A percentile compares a stretch with the other conserved stretches of the same genome.
These are phyloP conservation scores for Phytophthora citricola DNA, from an alignment of 352 stramenopile genomes.

Conservation along the genomic window DNA sequence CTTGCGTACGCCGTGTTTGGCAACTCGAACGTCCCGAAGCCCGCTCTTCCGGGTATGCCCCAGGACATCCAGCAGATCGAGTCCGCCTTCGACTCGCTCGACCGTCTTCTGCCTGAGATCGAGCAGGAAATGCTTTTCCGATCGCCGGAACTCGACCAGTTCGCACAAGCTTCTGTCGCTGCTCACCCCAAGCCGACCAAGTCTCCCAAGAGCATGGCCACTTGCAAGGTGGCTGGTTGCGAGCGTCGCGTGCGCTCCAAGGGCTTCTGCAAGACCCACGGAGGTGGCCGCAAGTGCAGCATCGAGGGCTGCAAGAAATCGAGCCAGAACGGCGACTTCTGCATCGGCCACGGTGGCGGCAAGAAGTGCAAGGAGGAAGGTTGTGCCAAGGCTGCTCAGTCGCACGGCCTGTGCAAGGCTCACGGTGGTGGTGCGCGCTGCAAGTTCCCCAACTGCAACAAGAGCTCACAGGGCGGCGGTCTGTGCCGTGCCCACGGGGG, in stretches of 20 bases:
- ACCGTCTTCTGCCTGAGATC: slow-evolving; percentile 72
- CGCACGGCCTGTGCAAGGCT: slow-evolving; percentile 84
- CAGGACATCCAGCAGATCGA: slow-evolving; percentile 75
- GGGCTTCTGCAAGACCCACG: slow-evolving; percentile 88
- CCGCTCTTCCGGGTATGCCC: slow-evolving; percentile 30
- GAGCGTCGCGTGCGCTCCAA: slow-evolving; percentile 78
- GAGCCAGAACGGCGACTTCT: slow-evolving; percentile 88
- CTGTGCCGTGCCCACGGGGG: slow-evolving; percentile 80
- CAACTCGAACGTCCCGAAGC: slow-evolving; percentile 14
- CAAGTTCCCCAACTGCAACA: slow-evolving; percentile 86
- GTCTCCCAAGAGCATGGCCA: slow-evolving; percentile 68
- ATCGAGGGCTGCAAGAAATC: slow-evolving; percentile 90
- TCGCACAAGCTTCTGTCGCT: slow-evolving; percentile 45
- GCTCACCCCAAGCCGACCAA: slow-evolving; percentile 37
- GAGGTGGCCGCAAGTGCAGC: slow-evolving; percentile 81
- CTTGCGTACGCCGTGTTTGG: slow-evolving; percentile 71
- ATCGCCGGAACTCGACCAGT: slow-evolving; percentile 44
- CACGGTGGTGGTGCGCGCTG: slow-evolving; percentile 85
- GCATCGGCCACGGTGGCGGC: slow-evolving; percentile 86
- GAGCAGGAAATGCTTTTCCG: slow-evolving; percentile 71
- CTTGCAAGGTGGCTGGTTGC: slow-evolving; percentile 67
- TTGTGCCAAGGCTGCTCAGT: slow-evolving; percentile 87
- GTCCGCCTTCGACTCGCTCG: slow-evolving; percentile 77
- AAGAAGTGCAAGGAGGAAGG: slow-evolving; percentile 88
- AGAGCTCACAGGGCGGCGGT: slow-evolving; percentile 80